phyloP scores from a whole-genome alignment of 176 grass and related monocot species.

The Carex littledalei region DNA sequence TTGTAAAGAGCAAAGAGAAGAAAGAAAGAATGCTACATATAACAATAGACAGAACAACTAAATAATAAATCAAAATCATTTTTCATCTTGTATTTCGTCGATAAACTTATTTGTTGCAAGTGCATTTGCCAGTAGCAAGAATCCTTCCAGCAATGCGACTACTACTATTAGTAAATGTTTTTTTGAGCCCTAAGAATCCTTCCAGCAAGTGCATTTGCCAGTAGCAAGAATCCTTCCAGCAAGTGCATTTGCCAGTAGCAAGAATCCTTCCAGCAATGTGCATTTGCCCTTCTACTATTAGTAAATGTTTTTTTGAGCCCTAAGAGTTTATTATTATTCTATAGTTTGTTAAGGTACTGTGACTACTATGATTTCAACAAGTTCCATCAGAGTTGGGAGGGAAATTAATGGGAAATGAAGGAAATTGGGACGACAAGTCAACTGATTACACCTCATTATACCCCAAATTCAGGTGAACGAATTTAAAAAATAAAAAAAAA shows the following conservation, averaged over 20 bases:
- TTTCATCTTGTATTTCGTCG: no score
- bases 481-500: background rate
- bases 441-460: background rate
- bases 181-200: no score
- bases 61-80: no score
- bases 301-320: background rate
- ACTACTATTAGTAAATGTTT: no score
- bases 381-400: background rate
- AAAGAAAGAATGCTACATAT: no score
- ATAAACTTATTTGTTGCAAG: no score
- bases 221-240: conserved; percentile 5
- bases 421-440: background rate
- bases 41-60: no score
- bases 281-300: background rate
- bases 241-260: conserved; percentile 71
- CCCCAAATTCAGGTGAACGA: background rate
- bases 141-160: no score
- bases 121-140: no score
- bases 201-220: no score
- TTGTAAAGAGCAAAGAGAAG: no score
- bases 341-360: background rate
- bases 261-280: conserved; percentile 61
- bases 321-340: background rate
- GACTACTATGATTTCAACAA: background rate
- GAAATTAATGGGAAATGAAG: background rate